Percentiles rank a stretch among this genome's conserved stretches.
phyloP scores from a whole-genome alignment of 2,329 filamentous ascomycete species.

The Dactylellina drechsleri region DNA sequence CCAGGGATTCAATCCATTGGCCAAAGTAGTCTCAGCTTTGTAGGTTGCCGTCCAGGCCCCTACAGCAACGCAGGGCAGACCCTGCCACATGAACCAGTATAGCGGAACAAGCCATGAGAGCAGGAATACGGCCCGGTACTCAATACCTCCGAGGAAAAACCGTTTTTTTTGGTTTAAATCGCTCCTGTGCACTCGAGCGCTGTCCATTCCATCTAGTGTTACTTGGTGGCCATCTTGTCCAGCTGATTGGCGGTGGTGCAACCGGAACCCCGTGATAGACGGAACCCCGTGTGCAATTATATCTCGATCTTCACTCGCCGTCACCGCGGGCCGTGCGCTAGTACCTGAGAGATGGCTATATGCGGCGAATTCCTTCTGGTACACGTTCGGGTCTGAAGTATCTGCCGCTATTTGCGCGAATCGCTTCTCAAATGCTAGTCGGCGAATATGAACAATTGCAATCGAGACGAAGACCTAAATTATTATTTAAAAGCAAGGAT shows the following conservation, averaged over 20 bases:
- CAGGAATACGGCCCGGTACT: conserved; percentile 72
- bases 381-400: conserved; percentile 16
- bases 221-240: background rate
- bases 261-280: conserved; percentile 9
- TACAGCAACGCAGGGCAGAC: conserved; percentile 69
- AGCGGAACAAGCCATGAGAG: conserved; percentile 70
- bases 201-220: conserved; percentile 11
- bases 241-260: conserved; percentile 34
- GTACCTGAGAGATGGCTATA: background rate
- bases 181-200: conserved; percentile 26
- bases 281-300: conserved; percentile 9
- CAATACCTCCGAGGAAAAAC: conserved; percentile 70
- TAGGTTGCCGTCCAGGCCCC: conserved; percentile 71
- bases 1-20: conserved; percentile 73
- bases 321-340: background rate
- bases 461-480: conserved; percentile 49
- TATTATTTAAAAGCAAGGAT: too few species aligned
- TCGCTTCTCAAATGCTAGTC: conserved; percentile 69
- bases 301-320: conserved; percentile 9
- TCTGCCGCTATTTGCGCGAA: conserved; percentile 66
- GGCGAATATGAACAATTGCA: conserved; percentile 51
- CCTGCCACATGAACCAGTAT: conserved; percentile 71
- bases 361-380: conserved; percentile 17
- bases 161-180: conserved; percentile 67
- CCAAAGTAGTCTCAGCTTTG: conserved; percentile 64